A percentile compares a stretch with the other conserved stretches of the same genome.
Conservation (phyloP, 2,329 filamentous ascomycete species). For the Saccharata proteae region DNA sequence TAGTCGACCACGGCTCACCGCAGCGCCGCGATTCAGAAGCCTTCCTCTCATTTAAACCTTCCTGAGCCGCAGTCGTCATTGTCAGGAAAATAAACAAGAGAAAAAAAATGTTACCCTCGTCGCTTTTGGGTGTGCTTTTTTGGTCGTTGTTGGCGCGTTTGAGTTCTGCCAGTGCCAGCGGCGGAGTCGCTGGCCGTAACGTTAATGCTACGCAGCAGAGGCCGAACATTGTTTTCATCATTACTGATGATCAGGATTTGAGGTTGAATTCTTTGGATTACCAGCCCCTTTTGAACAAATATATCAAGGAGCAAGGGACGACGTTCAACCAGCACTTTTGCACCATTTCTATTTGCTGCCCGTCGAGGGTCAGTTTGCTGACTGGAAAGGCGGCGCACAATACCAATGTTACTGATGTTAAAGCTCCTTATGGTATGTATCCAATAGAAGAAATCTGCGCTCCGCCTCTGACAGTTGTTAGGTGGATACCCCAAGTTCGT, state of each 20-base stretch:
- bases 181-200: no score
- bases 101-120: no score
- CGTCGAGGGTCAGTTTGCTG: constrained; percentile 52
- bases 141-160: no score
- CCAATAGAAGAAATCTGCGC: constrained; percentile 7
- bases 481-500: constrained; percentile 57
- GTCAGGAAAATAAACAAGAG: no score
- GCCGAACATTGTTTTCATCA: constrained; percentile 53
- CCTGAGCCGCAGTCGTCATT: no score
- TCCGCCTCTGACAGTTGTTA: constrained; percentile 28
- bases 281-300: constrained; percentile 45
- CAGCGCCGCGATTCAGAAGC: no score
- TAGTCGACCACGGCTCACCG: no score
- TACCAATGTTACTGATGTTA: constrained; percentile 54
- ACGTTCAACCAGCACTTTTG: constrained; percentile 52
- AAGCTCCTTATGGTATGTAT: constrained; percentile 40
- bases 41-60: no score
- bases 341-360: constrained; percentile 56
- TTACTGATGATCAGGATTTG: constrained; percentile 57
- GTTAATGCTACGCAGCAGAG: no score
- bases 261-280: constrained; percentile 50
- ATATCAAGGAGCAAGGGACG: constrained; percentile 46
- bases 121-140: no score
- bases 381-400: constrained; percentile 58
- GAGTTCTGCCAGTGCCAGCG: no score